Base-by-base conservation (phyloP, 352 stramenopile species). In the Globisporangium orthogonon region DNA sequence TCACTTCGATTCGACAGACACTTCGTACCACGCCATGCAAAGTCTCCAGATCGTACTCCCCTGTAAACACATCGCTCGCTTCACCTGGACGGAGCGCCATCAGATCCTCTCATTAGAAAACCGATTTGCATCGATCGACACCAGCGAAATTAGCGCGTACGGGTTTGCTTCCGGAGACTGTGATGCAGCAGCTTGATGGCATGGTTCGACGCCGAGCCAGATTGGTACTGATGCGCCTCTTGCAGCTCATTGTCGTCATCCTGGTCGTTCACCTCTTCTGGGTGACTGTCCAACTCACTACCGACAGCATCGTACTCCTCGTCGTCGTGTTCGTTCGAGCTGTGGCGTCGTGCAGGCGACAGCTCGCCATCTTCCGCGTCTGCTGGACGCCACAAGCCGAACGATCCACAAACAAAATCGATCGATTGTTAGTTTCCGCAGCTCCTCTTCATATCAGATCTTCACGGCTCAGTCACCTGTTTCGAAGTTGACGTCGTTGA, bases 1-100 rank as follows among this genome's bases (percentile, higher is more conserved):
- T 13, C 33, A 54, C 18, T 5, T 5, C 2, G 29, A 45, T 0
- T 29, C n/a, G 9, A 23, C n/a, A 46, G 15, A 17, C 7, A 5
- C 7, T 18, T n/a, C 54, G 43, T 59, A 91, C 83, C 65, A 90
- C 77, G 57, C 81, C 84, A 44, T 88, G 79, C 13, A 86, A 69
- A 1, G 72, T 63, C 67, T 86, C 81, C n/a, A 86, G 60, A 17
- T 78, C 65, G 56, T 79, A 87, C 1, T 59, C 65, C 1, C 58
- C 76, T 48, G 41, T 59, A 53, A 69, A 62, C 51, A 66, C 59
- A 13, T 45, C 58, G 28, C 37, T 60, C 44, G 31, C 60, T 50
- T 65, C 67, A 52, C 53, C 63, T 69, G 37, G 54, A 43, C 15
- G 57, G 60, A 52, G 50, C 11, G 65, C 33, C 48, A 29, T 18